phyloP scores from a whole-genome alignment of 768 basidiomycete genomes.

The Clathrus columnatus region DNA sequence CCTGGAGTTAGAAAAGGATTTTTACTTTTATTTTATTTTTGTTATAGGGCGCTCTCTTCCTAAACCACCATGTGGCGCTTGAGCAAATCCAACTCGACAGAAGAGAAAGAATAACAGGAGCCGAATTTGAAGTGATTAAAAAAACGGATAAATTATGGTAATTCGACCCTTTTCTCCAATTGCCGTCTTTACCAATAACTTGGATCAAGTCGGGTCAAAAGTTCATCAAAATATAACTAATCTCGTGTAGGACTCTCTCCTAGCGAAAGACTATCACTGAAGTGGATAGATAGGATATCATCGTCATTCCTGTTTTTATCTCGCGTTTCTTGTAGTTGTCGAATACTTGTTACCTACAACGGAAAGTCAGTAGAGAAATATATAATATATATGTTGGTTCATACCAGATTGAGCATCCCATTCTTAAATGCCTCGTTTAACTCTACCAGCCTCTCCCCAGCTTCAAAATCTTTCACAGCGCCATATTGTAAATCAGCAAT shows the following conservation, averaged over 20 bases:
- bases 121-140: no score
- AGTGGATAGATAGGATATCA: background rate
- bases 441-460: background rate
- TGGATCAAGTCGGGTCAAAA: constrained; percentile 8
- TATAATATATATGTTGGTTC: background rate
- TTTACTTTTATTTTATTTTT: no score
- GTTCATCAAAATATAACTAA: background rate
- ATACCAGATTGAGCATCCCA: constrained; percentile 1
- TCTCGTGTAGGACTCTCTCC: background rate
- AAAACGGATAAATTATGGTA: no score
- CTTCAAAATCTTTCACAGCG: background rate
- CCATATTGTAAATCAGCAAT: background rate
- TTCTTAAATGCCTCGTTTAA: background rate
- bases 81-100: no score
- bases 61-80: no score
- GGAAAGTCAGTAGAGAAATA: background rate
- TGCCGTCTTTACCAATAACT: constrained; percentile 4
- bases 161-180: constrained; percentile 2
- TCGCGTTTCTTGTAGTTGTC: constrained; percentile 2
- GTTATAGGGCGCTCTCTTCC: no score
- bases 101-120: no score
- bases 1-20: no score
- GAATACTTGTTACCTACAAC: background rate
- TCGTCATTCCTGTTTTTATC: background rate
- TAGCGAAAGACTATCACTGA: background rate